These are phyloP conservation scores for Xylariaceae sp. DNA, from an alignment of 2,329 filamentous ascomycete species.

Conservation along the genomic window DNA sequence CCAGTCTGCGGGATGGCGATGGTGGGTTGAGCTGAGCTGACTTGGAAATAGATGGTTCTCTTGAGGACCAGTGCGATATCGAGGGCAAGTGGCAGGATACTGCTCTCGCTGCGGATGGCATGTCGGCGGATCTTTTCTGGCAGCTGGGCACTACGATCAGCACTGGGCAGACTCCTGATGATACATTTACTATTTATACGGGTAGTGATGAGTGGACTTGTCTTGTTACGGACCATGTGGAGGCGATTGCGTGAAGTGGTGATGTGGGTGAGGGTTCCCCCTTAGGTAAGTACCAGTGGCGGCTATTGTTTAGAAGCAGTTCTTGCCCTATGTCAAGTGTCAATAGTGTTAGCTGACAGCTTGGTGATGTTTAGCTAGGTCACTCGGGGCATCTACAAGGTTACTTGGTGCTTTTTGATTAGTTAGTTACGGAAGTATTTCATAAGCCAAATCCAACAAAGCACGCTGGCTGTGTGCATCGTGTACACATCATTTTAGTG, in stretches of 20 bases:
- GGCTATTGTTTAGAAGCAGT: no score
- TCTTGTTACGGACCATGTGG: constrained; percentile 41
- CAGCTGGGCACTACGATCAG: constrained; percentile 30
- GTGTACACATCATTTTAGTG: no score
- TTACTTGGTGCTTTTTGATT: no score
- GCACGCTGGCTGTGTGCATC: no score
- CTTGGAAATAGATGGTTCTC: constrained; percentile 19
- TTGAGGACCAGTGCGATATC: constrained; percentile 23
- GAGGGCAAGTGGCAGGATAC: constrained; percentile 27
- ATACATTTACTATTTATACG: constrained; percentile 43
- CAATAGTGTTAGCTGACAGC: no score
- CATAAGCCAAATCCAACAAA: no score
- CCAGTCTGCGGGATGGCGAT: background rate
- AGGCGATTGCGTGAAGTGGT: constrained; percentile 18
- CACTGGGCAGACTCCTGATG: constrained; percentile 36
- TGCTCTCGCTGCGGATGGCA: constrained; percentile 20
- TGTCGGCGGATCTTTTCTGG: constrained; percentile 29
- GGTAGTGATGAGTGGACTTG: constrained; percentile 37
- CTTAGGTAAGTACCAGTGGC: no score
- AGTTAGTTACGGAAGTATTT: no score
- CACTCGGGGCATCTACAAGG: no score
- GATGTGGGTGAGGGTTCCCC: background rate
- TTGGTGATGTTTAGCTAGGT: no score
- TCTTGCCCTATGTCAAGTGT: no score
- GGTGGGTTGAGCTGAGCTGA: constrained; percentile 1